Base-by-base conservation (phyloP, 2,329 filamentous ascomycete species). In the Ascomycota sp. region DNA sequence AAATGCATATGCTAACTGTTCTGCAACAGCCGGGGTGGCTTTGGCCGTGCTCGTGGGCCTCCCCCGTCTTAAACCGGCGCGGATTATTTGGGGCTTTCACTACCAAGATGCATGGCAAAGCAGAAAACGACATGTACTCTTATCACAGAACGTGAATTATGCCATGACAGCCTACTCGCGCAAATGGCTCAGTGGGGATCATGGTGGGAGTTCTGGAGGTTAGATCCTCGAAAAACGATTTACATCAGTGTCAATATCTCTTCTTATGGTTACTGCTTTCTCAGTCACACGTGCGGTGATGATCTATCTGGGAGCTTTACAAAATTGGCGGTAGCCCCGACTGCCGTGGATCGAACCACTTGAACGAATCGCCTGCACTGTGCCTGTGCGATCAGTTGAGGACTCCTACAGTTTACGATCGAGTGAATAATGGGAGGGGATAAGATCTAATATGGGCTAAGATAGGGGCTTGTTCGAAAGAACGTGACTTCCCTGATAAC, bases 11-110 rank as follows among this genome's bases (percentile, higher is more conserved):
- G 10, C 30, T 40, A 33, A 40, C 30, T 13, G 3, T 28, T 37
- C 32, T 34, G 7, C 39, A 36, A 45, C 46, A 75, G 72, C 77
- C 80, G 79, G 69, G 77, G 79, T 67, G 80, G 79, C 54, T 78
- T 77, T 58, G 83, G 82, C 57, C 80, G 82, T 74, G 82, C 81
- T 61, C 77, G 36, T 54, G 72, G 63, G 68, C 77, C 62, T 72
- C 77, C 55, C 62, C 71, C 47, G 73, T 70, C 53, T 72, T 68
- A 66, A 54, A 66, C 54, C 48, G 46, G 54, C 45, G 33, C 49
- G 50, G 49, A 49, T 51, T 50, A 50, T 52, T 53, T 43, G 49
- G 52, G 50, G 52, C 50, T 55, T 51, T 55, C 49, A 57, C 49
- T 57, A 51, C 53, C 49, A 50, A 51, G 53, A 55, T 52, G 50